Conservation (phyloP, 192 early-diverging fungal genomes). For the Mortierella alpina region DNA sequence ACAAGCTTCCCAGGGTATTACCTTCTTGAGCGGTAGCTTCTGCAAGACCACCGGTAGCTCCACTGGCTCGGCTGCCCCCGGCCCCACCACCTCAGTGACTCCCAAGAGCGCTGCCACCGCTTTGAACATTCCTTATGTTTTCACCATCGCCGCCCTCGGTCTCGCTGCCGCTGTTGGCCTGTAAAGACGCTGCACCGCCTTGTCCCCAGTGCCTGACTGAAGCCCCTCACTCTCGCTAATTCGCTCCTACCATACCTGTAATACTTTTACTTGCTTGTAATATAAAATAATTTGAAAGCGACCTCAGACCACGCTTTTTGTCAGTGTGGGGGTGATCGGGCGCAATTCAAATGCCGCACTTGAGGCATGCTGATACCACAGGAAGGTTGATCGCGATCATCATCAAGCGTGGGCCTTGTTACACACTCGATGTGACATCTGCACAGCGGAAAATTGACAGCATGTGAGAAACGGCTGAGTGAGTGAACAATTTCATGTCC, state of each 20-base stretch:
- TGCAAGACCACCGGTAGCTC: background rate
- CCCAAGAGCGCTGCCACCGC: constrained; percentile 1
- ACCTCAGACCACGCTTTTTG: background rate
- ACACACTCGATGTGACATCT: no score
- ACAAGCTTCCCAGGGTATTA: background rate
- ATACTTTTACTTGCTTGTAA: background rate
- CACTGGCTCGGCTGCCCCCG: background rate
- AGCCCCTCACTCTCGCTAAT: background rate
- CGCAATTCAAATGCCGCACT: no score
- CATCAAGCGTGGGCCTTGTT: no score
- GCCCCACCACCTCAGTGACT: background rate
- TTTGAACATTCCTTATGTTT: constrained; percentile 38
- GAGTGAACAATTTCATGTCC: no score
- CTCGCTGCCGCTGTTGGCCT: constrained; percentile 48
- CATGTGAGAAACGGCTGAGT: no score
- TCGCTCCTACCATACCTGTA: background rate
- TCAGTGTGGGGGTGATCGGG: no score
- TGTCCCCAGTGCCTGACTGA: background rate
- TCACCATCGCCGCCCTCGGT: constrained; percentile 44
- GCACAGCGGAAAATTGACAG: no score
- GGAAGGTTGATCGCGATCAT: no score
- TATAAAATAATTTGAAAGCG: constrained; percentile 16
- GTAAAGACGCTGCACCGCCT: constrained; percentile 11
- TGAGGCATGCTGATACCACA: no score
- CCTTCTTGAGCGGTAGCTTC: background rate